phyloP scores from a whole-genome alignment of 2,329 filamentous ascomycete species.

The Didymella pinodella region DNA sequence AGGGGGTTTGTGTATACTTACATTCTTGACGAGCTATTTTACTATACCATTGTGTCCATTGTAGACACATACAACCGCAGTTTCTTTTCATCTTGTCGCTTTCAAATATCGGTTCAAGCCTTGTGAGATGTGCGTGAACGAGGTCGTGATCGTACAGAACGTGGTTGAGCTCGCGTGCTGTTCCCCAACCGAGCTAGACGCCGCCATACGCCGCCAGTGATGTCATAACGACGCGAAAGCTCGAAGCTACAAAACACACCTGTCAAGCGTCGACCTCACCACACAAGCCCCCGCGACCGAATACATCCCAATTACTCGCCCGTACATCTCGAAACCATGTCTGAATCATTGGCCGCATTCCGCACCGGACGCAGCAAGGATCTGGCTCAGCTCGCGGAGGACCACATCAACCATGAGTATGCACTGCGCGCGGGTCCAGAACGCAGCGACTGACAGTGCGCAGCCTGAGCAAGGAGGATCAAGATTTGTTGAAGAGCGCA shows the following conservation, averaged over 20 bases:
- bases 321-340: conserved; percentile 26
- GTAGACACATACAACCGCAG: no score
- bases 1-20: no score
- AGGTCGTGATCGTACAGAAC: not conserved
- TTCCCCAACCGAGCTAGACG: conserved; percentile 11
- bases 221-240: conserved; percentile 14
- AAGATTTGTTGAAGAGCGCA: conserved; percentile 64
- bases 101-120: no score
- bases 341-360: conserved; percentile 45
- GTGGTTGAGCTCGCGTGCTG: conserved; percentile 7
- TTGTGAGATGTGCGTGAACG: not conserved
- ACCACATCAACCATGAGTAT: conserved; percentile 48
- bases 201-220: conserved; percentile 4
- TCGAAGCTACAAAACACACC: conserved; percentile 12
- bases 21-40: no score
- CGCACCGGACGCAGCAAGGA: conserved; percentile 39
- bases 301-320: not conserved
- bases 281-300: not conserved
- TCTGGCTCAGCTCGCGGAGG: conserved; percentile 41
- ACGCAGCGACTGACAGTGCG: not conserved
- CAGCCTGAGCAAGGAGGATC: conserved; percentile 63
- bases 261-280: not conserved
- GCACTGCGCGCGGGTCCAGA: not conserved
- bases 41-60: no score
- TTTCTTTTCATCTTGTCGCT: no score